Evolutionary conservation across 2,329 filamentous ascomycete genomes (phyloP).

Genomic region (Aphanoascus verrucosus): DNA sequence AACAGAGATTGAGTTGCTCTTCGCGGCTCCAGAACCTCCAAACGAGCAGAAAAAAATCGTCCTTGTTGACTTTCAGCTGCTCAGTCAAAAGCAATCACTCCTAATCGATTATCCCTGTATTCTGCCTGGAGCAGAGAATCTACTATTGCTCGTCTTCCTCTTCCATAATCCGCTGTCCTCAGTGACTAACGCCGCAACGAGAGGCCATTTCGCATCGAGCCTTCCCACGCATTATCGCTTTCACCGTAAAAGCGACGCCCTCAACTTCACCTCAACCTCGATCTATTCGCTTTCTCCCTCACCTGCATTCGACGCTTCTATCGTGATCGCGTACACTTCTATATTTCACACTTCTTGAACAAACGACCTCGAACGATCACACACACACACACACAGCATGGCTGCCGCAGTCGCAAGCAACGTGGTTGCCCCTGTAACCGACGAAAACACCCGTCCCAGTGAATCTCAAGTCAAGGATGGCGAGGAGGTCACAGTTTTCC

Average conservation of each 20-base stretch:
- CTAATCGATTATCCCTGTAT: background rate
- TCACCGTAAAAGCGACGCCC: background rate
- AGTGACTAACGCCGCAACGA: background rate
- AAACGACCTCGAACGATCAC: background rate
- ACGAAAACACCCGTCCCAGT: constrained; percentile 47
- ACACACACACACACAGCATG: constrained; percentile 22
- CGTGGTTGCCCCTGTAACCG: constrained; percentile 29
- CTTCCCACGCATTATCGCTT: constrained; percentile 9
- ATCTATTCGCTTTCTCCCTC: constrained; percentile 5
- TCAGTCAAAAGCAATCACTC: background rate
- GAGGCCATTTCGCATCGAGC: constrained; percentile 12
- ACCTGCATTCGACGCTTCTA: constrained; percentile 3
- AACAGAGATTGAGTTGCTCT: background rate
- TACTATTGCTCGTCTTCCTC: background rate
- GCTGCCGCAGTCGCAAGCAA: constrained; percentile 29
- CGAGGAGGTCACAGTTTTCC: constrained; percentile 85
- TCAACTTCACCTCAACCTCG: constrained; percentile 2
- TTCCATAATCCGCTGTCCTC: constrained; percentile 3
- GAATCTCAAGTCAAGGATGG: constrained; percentile 36
- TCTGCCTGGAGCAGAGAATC: constrained; percentile 18
- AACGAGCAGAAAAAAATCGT: background rate
- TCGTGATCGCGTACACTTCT: background rate
- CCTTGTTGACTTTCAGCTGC: background rate
- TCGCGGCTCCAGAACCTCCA: background rate
- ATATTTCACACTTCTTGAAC: background rate